phyloP scores from a whole-genome alignment of 768 basidiomycete genomes.

The Naganishia kalamii region DNA sequence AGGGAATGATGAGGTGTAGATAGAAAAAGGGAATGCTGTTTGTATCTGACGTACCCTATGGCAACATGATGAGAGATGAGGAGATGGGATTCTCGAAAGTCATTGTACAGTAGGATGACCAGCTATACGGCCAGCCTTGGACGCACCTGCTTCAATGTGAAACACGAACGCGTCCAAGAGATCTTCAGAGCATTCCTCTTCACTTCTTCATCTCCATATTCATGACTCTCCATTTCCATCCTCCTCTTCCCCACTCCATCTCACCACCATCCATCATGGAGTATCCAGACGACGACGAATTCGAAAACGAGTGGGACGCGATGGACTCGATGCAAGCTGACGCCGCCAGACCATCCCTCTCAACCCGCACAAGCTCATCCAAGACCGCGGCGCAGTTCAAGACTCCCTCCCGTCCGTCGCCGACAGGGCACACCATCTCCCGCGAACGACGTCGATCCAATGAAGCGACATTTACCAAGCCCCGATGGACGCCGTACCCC shows the following conservation, averaged over 20 bases:
- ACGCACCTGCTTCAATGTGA: neutral
- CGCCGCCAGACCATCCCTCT: neutral
- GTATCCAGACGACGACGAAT: neutral
- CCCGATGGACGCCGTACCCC: slow-evolving; percentile 8
- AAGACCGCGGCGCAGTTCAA: neutral
- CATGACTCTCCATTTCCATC: no score
- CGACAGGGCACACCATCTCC: neutral
- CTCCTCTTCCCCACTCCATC: neutral
- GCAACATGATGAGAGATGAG: neutral
- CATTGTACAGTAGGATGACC: no score
- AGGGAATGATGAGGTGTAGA: neutral
- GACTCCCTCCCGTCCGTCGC: neutral
- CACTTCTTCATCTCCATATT: no score
- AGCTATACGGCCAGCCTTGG: no score
- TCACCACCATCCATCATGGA: neutral
- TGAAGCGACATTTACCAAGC: neutral
- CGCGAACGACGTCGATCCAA: slow-evolving; percentile 7
- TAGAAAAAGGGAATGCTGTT: neutral
- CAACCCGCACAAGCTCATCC: neutral
- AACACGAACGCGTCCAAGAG: neutral
- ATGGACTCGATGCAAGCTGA: neutral
- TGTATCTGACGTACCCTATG: no score
- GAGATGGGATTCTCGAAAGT: neutral
- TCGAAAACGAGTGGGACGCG: slow-evolving; percentile 1
- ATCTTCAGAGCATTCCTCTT: no score